These are phyloP conservation scores for Filobasidium uniguttulatum DNA, from an alignment of 1,284 basidiomycete species.

Conservation along the genomic window DNA sequence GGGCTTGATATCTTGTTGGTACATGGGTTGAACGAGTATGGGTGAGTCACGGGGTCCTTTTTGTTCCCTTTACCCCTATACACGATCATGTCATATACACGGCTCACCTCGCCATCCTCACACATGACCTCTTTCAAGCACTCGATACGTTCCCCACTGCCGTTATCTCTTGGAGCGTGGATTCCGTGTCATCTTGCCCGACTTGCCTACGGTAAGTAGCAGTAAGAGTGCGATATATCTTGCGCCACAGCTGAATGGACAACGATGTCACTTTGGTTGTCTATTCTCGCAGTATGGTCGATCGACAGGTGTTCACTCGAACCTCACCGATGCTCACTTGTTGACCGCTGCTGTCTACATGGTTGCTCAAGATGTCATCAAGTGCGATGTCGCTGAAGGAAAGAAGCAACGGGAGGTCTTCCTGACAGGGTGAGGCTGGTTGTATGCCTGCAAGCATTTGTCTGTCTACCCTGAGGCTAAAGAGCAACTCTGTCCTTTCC, in stretches of 20 bases:
- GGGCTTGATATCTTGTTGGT: constrained; percentile 33
- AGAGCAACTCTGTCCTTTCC: constrained; percentile 17
- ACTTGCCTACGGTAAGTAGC: constrained; percentile 40
- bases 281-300: constrained; percentile 29
- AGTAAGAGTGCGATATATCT: too few species aligned
- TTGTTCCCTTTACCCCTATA: too few species aligned
- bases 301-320: constrained; percentile 39
- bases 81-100: background rate
- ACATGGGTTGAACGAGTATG: constrained; percentile 38
- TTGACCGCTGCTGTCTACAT: constrained; percentile 39
- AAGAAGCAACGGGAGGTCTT: constrained; percentile 33
- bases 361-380: constrained; percentile 38
- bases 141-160: constrained; percentile 38
- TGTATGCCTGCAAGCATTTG: background rate
- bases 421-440: constrained; percentile 35
- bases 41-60: constrained; percentile 15
- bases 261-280: background rate
- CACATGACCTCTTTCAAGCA: constrained; percentile 4
- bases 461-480: too few species aligned
- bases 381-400: constrained; percentile 23
- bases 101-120: background rate
- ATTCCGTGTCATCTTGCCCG: constrained; percentile 41
- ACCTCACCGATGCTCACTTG: constrained; percentile 36
- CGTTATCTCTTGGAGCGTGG: constrained; percentile 38
- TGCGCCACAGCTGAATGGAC: too few species aligned